Percentiles rank a stretch among this genome's conserved stretches.
Conservation (phyloP, 1,139 yeast species). For the Spathaspora sp. region DNA sequence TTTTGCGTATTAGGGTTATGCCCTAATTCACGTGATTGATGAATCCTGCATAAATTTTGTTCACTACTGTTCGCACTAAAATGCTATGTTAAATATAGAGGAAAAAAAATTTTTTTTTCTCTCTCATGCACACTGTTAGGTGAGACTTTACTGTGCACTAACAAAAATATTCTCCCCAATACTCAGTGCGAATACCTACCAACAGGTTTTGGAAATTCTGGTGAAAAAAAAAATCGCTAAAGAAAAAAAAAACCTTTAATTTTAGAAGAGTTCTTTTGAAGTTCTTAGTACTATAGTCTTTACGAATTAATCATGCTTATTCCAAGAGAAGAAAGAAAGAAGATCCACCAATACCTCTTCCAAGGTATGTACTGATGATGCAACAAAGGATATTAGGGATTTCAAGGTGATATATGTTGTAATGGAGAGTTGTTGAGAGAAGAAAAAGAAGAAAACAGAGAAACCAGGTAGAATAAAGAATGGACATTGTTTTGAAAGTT, state of each 20-base stretch:
- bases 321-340: conserved; percentile 99
- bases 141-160: neutral
- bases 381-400: neutral
- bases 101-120: neutral
- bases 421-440: no score
- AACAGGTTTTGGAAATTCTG: neutral
- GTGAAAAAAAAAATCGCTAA: conserved; percentile 4
- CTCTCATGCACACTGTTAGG: neutral
- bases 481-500: no score
- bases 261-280: conserved; percentile 4
- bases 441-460: no score
- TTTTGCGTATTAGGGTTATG: conserved; percentile 4
- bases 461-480: no score
- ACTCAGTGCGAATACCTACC: conserved; percentile 1
- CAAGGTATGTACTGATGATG: conserved; percentile 67
- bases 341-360: conserved; percentile 98
- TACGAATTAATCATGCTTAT: conserved; percentile 73
- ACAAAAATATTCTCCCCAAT: neutral
- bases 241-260: conserved; percentile 1
- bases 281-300: conserved; percentile 6
- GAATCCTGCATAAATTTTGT: neutral
- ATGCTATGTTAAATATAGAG: no score
- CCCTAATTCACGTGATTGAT: conserved; percentile 5
- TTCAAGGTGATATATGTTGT: no score
- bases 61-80: neutral